Evolutionary conservation across 805 yeast genomes (phyloP), one percentile per base, ranked within the genome.

Genomic region (Nakazawaea populi): DNA sequence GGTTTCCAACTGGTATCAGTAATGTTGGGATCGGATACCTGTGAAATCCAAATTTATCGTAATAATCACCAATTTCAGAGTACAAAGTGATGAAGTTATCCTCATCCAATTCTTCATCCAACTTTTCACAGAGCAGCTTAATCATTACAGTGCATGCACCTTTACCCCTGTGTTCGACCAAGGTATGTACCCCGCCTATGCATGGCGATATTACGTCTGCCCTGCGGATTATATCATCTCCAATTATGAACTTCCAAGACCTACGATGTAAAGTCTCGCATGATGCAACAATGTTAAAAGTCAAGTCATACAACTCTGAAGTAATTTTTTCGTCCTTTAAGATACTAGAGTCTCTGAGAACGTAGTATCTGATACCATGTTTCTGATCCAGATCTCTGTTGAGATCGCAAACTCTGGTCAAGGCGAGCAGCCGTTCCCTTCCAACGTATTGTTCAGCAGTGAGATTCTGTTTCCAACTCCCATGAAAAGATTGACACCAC

Each of bases 61-160:
- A 89, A 57, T 76, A 87, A 34, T 73, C 75, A 12, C 87, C 92
- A 24, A 87, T 80, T 46, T 84, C 94, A 54, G 92, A 84, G 73
- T 87, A 88, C 47, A 89, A 72, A 40, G 71, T 70, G 37, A 74
- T 63, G 34, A 71, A 63, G 30, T 63, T 63, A 34, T 63, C 43
- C 3, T 64, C 54, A 28, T 67, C 75, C 52, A 60, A 61, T 7
- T 56, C 11, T 2, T 54, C 40, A 5, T 36, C 36, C 42, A 60
- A 42, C 41, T 54, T 18, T 5, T 63, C 56, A 49, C 69, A 66
- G 37, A 79, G 56, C 28, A 50, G 44, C 11, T 51, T 51, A 42
- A 83, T 65, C 83, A 83, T 74, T 30, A 52, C 49, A 6, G 63
- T 62, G 0, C 86, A 87, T 58, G 79, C 80, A 2, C 87, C 85